Evolutionary conservation across 202 grass and related monocot species (phyloP).

Genomic region (Schoenoplectus tabernaemontani): DNA sequence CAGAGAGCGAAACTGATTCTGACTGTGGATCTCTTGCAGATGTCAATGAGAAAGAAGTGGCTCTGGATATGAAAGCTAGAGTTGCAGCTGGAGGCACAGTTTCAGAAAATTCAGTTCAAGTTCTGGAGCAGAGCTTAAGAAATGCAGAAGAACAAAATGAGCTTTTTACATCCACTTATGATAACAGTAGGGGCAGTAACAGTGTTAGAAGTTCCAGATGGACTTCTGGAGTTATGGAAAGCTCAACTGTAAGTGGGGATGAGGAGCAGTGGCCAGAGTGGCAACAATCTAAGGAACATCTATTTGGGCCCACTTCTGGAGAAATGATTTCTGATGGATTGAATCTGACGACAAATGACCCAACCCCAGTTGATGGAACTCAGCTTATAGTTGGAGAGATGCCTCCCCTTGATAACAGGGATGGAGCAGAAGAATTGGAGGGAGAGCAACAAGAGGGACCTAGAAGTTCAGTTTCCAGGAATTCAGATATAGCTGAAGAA

Average conservation of each 20-base stretch:
- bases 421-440: not conserved
- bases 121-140: not conserved
- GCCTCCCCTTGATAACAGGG: not conserved
- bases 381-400: not conserved
- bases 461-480: not conserved
- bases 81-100: too few relatives aligned
- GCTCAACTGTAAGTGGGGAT: slow-evolving; percentile 9
- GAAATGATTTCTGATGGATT: not conserved
- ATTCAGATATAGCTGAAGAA: not conserved
- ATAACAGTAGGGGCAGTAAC: not conserved
- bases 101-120: slow-evolving; percentile 8
- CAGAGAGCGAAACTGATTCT: slow-evolving; percentile 25
- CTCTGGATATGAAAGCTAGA: not conserved
- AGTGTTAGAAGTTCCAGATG: slow-evolving; percentile 1
- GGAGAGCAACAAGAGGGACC: not conserved
- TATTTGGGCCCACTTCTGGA: not conserved
- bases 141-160: not conserved
- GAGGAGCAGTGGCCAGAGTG: not conserved
- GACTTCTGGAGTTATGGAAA: not conserved
- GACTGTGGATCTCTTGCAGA: slow-evolving; percentile 18
- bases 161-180: not conserved
- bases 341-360: not conserved
- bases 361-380: not conserved
- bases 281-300: slow-evolving; percentile 6
- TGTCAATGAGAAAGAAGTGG: not conserved